Base-by-base conservation (phyloP, 805 yeast genomes). In the Candida nonsorbophila region DNA sequence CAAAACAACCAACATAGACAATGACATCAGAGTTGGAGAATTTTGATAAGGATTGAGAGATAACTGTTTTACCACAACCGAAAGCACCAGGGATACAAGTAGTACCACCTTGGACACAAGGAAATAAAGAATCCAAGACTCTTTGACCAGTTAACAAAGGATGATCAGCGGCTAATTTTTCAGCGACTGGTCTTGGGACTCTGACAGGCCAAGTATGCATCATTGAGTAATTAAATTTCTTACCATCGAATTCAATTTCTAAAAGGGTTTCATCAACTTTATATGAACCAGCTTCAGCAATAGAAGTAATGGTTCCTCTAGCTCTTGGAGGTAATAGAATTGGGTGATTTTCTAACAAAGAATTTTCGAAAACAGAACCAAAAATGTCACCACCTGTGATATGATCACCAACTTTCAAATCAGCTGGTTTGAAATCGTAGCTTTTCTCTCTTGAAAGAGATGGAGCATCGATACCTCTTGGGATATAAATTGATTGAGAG, bases 31-130 rank as follows among this genome's bases (percentile, higher is more conserved):
- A 92, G 74, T 92, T 92, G 36, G 98, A 92, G 67, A 79, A 92
- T 62, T 92, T 92, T 42, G 97, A 90, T 56, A 92, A 72, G 1
- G 97, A 86, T 69, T 90, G 98, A 16, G 98, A 90, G 57, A 90
- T 90, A 51, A 90, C 98, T 8, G 98, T 90, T 60, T 88, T 92
- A 63, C 99, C 99, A 67, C 97, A 92, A 42, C 99, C 99, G 51
- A 92, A 92, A 41, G 99, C 99, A 67, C 99, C 99, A 26, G 99
- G 99, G 59, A 92, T 92, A 82, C 98, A 94, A 20, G 99, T 92
- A 22, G 99, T 92, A 71, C 99, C 99, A 69, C 99, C 99, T 72
- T 92, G 98, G 48, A 92, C 99, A 77, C 94, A 84, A 27, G 99
- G 99, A 75, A 92, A 92, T 42, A 92, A 74, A 17, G 98, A 81